Evolutionary conservation across 2,329 filamentous ascomycete genomes (phyloP), one percentile per base, ranked within the genome.

Genomic region (Rachicladosporium sp.): DNA sequence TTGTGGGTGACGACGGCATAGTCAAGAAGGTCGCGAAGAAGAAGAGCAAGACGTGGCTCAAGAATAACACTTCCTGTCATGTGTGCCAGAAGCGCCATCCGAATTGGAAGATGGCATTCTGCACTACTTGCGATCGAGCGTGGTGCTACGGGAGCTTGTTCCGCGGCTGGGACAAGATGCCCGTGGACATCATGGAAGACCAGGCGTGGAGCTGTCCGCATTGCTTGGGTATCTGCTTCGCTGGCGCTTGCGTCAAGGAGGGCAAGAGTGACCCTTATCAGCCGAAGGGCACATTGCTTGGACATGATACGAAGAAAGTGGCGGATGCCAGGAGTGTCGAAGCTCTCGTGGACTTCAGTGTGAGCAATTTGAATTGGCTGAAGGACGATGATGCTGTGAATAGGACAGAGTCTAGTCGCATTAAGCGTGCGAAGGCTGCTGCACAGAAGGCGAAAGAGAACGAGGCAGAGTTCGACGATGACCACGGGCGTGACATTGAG

Each of bases 131-230:
- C 53, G 69, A 72, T 9, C 70, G 82, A 40, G 76, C 75, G 1
- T 98, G 93, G 57, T 96, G 91, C 59, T 98, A 93, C 55, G 89
- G 89, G n/a, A 82, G 82, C 10, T 69, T 98, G 2, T 96, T 87
- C 62, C 73, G 91, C 40, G 88, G 85, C 1, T 94, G 94, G 54
- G 89, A 96, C 57, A 75, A 87, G 57, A 82, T 86, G 73, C 91
- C 91, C 0, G 77, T 89, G 50, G 69, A 76, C 12, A 76, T 88
- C 1, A 80, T 95, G 72, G 79, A 93, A 55, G 72, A 84, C 46
- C 74, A 79, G 47, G 69, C 78, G 36, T 98, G 91, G 89, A 74
- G 81, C 52, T 98, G 91, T 48, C 91, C 91, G 0, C 85, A 80
- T 53, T 98, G 91, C 57, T 68, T 74, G 13, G 78, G 79, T n/a